Evolutionary conservation across 2,329 filamentous ascomycete genomes (phyloP).

Genomic region (Penicillium psychrosexuale): DNA sequence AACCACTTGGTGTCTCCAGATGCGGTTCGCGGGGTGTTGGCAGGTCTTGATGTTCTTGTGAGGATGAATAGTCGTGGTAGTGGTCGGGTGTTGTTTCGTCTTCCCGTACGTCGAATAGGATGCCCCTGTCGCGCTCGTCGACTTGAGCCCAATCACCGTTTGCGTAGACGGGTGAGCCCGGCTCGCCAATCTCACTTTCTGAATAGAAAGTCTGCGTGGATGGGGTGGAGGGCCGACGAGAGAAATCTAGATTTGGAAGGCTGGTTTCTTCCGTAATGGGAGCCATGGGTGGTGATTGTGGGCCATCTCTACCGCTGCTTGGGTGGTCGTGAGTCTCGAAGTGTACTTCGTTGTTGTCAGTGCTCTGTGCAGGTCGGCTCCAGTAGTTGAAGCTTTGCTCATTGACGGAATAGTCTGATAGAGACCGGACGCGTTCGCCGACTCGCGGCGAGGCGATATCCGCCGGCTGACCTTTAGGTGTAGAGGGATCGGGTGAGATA

Average conservation of each 20-base stretch:
- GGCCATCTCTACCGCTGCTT: slow-evolving; percentile 1
- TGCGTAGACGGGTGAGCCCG: slow-evolving; percentile 29
- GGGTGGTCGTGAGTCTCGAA: background rate
- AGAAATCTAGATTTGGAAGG: slow-evolving; percentile 2
- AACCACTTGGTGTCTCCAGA: slow-evolving; percentile 2
- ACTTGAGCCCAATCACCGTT: slow-evolving; percentile 26
- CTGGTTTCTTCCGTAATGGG: slow-evolving; percentile 11
- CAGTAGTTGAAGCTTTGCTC: slow-evolving; percentile 13
- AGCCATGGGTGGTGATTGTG: slow-evolving; percentile 16
- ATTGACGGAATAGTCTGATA: slow-evolving; percentile 21
- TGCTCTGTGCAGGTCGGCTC: slow-evolving; percentile 2
- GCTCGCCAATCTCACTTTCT: slow-evolving; percentile 32
- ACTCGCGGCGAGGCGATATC: slow-evolving; percentile 20
- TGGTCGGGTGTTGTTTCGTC: background rate
- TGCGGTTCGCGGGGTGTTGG: background rate
- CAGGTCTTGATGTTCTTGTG: background rate
- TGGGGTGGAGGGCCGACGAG: slow-evolving; percentile 11
- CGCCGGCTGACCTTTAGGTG: slow-evolving; percentile 11
- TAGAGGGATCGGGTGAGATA: slow-evolving; percentile 4
- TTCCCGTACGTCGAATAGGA: slow-evolving; percentile 13
- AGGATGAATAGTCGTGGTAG: background rate
- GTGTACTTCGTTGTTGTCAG: background rate
- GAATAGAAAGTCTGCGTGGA: slow-evolving; percentile 21
- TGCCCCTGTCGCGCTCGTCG: slow-evolving; percentile 26
- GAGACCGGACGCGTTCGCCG: slow-evolving; percentile 18